Evolutionary conservation across 2,329 filamentous ascomycete species (phyloP).

Genomic region (Lachnellula hyalina): DNA sequence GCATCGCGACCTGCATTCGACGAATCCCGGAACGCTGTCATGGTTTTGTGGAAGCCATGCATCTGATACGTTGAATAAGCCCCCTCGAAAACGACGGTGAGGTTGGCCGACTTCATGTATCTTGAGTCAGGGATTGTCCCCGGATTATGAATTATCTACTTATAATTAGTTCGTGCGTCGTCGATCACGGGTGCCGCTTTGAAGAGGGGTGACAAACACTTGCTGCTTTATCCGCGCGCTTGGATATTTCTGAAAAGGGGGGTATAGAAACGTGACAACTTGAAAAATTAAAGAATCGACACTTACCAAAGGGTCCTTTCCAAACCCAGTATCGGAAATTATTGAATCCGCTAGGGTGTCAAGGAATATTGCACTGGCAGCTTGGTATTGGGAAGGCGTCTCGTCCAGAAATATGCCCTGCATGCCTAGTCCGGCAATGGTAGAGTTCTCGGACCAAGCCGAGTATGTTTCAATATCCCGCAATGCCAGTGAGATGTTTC

Average conservation of each 20-base stretch:
- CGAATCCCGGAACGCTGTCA: conserved; percentile 23
- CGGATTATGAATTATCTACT: conserved; percentile 39
- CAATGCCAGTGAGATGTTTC: conserved; percentile 28
- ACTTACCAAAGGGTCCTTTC: conserved; percentile 35
- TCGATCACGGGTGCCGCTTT: conserved; percentile 1
- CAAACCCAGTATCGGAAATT: conserved; percentile 30
- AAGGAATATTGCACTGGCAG: conserved; percentile 30
- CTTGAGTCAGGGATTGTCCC: conserved; percentile 37
- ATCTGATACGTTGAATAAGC: conserved; percentile 35
- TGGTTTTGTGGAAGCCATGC: conserved; percentile 30
- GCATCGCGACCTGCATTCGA: conserved; percentile 30
- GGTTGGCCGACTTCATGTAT: conserved; percentile 35
- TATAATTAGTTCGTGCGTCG: conserved; percentile 9
- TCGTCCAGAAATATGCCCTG: conserved; percentile 44
- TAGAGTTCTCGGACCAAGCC: conserved; percentile 35
- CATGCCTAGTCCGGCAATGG: conserved; percentile 35
- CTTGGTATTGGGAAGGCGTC: conserved; percentile 35
- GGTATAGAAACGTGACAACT: too few relatives aligned
- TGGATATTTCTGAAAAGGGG: conserved; percentile 4
- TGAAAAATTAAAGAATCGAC: background rate
- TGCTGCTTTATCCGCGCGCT: background rate
- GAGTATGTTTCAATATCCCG: conserved; percentile 40
- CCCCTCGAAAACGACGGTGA: conserved; percentile 39
- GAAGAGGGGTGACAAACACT: background rate
- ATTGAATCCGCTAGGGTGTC: conserved; percentile 31